Evolutionary conservation across 805 yeast genomes (phyloP), one percentile per base, ranked within the genome.

Genomic region (Lipomyces yamanashiensis): DNA sequence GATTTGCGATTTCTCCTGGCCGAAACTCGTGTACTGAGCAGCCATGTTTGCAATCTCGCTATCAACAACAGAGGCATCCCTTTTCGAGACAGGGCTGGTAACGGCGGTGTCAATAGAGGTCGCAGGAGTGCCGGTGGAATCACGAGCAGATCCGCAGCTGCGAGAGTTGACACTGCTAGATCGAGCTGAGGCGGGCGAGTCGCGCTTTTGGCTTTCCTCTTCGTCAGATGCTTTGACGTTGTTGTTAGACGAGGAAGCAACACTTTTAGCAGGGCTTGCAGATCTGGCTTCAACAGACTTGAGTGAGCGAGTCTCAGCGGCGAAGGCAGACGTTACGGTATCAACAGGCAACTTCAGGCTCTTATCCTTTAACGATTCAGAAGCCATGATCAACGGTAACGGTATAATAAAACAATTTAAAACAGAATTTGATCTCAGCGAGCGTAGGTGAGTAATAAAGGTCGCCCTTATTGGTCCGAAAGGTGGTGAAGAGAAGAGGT

Each of bases 121-220:
- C 43, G 54, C 54, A 37, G 54, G 44, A 43, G 54, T 51, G 40
- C 41, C 21, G 8, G 21, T 33, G 7, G 28, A 37, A 2, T 2
- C 54, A 13, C 40, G 43, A 10, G 54, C 10, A 19, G 43, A 36
- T 6, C n/a, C 54, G 7, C 44, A 51, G 13, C 8, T 44, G 15
- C 33, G 54, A 7, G 54, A 51, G 40, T n/a, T 36, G 40, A 15
- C 36, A 6, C 54, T 37, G 54, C 54, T 51, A 7, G 54, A 51
- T 6, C 33, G 44, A 17, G 54, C 54, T 36, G 54, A 51, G 7
- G 54, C 21, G n/a, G 54, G 54, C 34, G 43, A 51, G n/a, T 9
- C 21, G 21, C 54, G 54, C 19, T 19, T 15, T 3, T 36, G 50
- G 15, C 28, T 28, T 28, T 2, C 5, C 28, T 28, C 28, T 28